Percentiles rank a stretch among this genome's conserved stretches.
phyloP scores from a whole-genome alignment of 2,329 filamentous ascomycete genomes.

The Fusarium sp. region DNA sequence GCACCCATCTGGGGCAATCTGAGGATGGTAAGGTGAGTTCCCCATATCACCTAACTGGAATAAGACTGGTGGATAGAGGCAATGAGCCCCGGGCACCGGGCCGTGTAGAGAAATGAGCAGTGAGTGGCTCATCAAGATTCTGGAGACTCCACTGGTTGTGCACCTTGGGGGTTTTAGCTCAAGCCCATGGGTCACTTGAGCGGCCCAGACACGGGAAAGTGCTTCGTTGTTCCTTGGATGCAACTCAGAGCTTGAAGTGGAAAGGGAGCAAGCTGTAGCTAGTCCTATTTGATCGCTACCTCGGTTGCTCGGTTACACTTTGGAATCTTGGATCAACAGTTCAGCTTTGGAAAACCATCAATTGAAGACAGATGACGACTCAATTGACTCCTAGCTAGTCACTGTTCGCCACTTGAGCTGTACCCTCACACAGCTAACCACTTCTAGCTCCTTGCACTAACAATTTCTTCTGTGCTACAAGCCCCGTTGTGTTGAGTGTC shows the following conservation, averaged over 20 bases:
- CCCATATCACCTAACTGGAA: conserved; percentile 3
- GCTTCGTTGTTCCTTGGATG: background rate
- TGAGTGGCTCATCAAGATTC: background rate
- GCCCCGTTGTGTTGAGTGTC: background rate
- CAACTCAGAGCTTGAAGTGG: background rate
- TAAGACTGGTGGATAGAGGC: background rate
- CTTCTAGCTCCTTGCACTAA: background rate
- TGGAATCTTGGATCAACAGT: background rate
- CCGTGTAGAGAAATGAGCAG: background rate
- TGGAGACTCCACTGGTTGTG: background rate
- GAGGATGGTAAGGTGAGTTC: background rate
- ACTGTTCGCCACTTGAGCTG: background rate
- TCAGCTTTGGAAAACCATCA: background rate
- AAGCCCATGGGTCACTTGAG: background rate
- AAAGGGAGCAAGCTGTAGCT: background rate
- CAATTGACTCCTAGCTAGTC: background rate
- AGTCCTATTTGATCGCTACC: background rate
- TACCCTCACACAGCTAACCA: background rate
- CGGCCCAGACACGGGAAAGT: background rate
- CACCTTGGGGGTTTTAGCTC: background rate
- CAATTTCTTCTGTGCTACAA: background rate
- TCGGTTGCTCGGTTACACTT: background rate
- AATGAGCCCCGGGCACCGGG: background rate
- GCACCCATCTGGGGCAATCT: background rate
- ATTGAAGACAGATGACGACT: background rate